Evolutionary conservation across 2,329 filamentous ascomycete species (phyloP).

Genomic region (Cyanodermella asteris): DNA sequence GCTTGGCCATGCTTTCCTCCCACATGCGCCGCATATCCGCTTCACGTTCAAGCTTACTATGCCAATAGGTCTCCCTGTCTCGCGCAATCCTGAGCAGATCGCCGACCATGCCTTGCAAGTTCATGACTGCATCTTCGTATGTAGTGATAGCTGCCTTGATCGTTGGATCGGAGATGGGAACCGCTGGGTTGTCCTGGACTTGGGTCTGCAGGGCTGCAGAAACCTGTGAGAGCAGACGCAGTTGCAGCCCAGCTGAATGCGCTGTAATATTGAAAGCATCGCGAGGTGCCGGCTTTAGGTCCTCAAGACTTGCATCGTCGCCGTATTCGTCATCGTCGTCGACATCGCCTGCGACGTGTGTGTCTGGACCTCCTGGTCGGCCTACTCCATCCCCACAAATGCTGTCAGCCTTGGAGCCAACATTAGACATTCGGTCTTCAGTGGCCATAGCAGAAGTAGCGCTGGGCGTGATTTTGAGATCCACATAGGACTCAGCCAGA

Average conservation of each 20-base stretch:
- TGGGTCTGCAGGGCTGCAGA: conserved; percentile 61
- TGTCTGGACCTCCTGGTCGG: conserved; percentile 27
- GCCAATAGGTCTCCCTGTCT: conserved; percentile 92
- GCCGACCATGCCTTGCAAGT: conserved; percentile 61
- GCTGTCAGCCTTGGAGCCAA: conserved; percentile 36
- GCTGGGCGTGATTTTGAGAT: conserved; percentile 15
- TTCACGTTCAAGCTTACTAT: conserved; percentile 80
- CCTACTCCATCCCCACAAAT: conserved; percentile 26
- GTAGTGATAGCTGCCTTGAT: conserved; percentile 58
- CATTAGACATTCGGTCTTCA: conserved; percentile 31
- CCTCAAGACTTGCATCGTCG: conserved; percentile 59
- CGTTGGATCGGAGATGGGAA: conserved; percentile 53
- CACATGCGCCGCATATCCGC: conserved; percentile 83
- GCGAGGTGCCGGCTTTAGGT: conserved; percentile 51
- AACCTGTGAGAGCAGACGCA: conserved; percentile 74
- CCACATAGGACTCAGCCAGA: too few relatives aligned
- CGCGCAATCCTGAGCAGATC: conserved; percentile 80
- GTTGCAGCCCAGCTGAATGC: conserved; percentile 77
- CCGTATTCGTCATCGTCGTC: conserved; percentile 54
- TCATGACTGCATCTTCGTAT: conserved; percentile 77
- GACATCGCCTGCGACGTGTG: conserved; percentile 34
- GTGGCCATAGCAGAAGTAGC: conserved; percentile 26
- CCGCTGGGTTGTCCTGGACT: conserved; percentile 43
- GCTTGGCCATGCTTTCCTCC: conserved; percentile 96
- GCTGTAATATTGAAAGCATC: conserved; percentile 95